A percentile compares a stretch with the other conserved stretches of the same genome.
Conservation (phyloP, 495 filamentous ascomycete species). For the Xylaria castorea region DNA sequence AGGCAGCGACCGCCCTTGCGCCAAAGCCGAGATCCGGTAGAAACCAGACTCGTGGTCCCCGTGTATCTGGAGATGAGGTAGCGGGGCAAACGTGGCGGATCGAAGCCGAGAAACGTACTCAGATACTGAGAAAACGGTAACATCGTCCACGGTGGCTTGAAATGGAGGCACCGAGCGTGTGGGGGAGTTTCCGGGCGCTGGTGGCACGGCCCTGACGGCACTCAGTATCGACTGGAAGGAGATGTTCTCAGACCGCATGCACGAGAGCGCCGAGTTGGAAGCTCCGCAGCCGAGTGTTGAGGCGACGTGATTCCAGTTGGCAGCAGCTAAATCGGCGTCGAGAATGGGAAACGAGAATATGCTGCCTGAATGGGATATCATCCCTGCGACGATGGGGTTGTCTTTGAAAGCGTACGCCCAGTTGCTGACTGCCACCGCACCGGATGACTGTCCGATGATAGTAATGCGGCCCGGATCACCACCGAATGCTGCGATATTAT, state of each 20-base stretch:
- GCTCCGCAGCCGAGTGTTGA: constrained; percentile 13
- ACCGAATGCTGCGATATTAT: constrained; percentile 54
- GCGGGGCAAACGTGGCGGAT: neutral
- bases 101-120: neutral
- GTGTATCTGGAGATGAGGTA: constrained; percentile 47
- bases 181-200: neutral
- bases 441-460: constrained; percentile 38
- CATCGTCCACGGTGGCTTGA: constrained; percentile 10
- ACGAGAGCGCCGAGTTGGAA: constrained; percentile 10
- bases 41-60: constrained; percentile 50
- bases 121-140: neutral
- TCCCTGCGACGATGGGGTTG: constrained; percentile 51
- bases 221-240: constrained; percentile 11
- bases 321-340: constrained; percentile 4
- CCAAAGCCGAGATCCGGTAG: constrained; percentile 37
- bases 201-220: constrained; percentile 8
- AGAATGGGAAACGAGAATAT: constrained; percentile 14
- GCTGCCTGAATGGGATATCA: constrained; percentile 9
- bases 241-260: constrained; percentile 19
- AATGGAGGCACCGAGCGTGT: constrained; percentile 16
- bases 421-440: constrained; percentile 58
- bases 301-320: constrained; percentile 10
- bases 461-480: constrained; percentile 10
- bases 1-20: constrained; percentile 36
- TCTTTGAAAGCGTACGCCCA: constrained; percentile 57